Conservation (phyloP, 2,329 filamentous ascomycete genomes). For the Nigrograna mackinnonii region DNA sequence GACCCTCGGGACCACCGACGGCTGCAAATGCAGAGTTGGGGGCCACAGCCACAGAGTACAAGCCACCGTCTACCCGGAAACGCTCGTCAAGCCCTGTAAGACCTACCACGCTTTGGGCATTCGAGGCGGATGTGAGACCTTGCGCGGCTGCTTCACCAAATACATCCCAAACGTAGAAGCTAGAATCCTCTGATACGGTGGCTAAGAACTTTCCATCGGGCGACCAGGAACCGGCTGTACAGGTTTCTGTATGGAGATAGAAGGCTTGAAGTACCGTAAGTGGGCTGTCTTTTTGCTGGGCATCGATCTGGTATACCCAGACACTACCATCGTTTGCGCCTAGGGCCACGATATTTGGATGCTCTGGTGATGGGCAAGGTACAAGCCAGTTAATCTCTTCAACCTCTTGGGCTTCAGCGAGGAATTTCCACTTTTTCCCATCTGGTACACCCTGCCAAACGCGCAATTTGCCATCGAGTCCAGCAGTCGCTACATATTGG, state of each 20-base stretch:
- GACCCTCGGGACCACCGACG: conserved; percentile 84
- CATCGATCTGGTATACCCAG: conserved; percentile 91
- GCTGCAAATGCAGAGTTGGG: conserved; percentile 79
- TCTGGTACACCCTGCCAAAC: conserved; percentile 63
- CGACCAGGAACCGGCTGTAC: conserved; percentile 90
- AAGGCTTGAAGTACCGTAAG: conserved; percentile 88
- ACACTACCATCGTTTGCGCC: conserved; percentile 90
- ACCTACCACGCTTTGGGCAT: conserved; percentile 70
- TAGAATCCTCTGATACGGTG: conserved; percentile 86
- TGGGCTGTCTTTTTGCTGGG: conserved; percentile 61
- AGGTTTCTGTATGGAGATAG: conserved; percentile 84
- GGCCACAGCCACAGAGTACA: conserved; percentile 85
- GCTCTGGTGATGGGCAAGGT: conserved; percentile 70
- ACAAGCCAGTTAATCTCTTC: conserved; percentile 93
- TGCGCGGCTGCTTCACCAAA: conserved; percentile 76
- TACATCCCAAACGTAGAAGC: conserved; percentile 90
- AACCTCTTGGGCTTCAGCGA: conserved; percentile 84
- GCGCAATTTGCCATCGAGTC: conserved; percentile 81
- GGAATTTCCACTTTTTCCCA: conserved; percentile 63
- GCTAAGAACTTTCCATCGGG: conserved; percentile 83
- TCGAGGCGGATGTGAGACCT: conserved; percentile 58
- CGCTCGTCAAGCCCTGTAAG: conserved; percentile 83
- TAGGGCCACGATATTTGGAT: conserved; percentile 82
- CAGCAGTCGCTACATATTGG: conserved; percentile 83
- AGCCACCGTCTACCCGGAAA: conserved; percentile 87